Percentiles rank a stretch among this genome's conserved stretches.
These are phyloP conservation scores for Rhododendron williamsianum DNA, from an alignment of 148 eudicot genomes.

Conservation along the genomic window DNA sequence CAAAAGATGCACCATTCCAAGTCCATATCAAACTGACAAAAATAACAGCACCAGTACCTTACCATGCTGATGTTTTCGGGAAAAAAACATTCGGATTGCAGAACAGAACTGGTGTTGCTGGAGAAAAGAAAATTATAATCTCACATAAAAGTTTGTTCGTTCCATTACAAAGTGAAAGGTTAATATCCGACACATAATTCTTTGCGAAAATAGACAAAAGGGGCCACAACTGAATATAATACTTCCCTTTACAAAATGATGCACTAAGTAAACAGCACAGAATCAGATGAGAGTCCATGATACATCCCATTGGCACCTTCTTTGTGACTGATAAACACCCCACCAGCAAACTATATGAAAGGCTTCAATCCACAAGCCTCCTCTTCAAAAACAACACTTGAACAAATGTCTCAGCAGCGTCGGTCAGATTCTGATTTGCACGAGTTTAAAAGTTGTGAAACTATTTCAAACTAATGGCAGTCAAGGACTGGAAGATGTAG, in stretches of 20 bases:
- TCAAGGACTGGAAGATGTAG: neutral
- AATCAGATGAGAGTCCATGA: neutral
- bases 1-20: neutral
- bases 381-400: slow-evolving; percentile 1
- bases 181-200: neutral
- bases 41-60: neutral
- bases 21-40: neutral
- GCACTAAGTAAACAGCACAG: neutral
- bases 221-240: neutral
- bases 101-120: neutral
- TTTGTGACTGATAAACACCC: neutral
- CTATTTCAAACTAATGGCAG: neutral
- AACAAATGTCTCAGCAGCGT: neutral
- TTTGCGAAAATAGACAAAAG: neutral
- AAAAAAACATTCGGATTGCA: neutral
- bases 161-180: neutral
- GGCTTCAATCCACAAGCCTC: slow-evolving; percentile 6
- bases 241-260: neutral
- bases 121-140: neutral
- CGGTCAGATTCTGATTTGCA: neutral
- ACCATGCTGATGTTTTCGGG: neutral
- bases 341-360: neutral
- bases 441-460: neutral
- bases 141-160: neutral
- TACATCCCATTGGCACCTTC: neutral